These are phyloP conservation scores for Straminergon stramineum DNA, from an alignment of 225 moss, liverwort and hornwort species.

Conservation along the genomic window DNA sequence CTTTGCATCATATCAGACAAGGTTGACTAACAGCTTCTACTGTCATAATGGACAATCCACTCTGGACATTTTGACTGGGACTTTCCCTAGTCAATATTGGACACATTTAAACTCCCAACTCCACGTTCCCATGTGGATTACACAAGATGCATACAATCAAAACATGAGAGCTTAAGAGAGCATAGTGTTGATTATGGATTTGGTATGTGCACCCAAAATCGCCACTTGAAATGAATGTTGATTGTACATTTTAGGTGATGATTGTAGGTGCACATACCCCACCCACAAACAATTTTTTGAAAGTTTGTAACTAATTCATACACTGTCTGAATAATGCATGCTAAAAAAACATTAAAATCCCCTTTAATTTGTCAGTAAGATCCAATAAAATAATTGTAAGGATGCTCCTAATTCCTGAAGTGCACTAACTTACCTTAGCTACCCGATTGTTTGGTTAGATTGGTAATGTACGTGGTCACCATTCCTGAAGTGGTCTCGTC, in stretches of 20 bases:
- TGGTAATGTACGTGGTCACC: background rate
- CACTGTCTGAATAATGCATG: background rate
- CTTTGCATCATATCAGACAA: background rate
- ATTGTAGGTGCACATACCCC: too few species aligned
- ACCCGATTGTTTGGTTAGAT: background rate
- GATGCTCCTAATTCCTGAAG: background rate
- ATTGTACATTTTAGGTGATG: accelerated
- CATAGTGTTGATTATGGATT: accelerated
- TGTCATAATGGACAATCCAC: background rate
- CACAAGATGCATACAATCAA: background rate
- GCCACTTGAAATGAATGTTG: background rate
- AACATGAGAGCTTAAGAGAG: background rate
- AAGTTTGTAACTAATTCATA: background rate
- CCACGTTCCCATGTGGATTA: background rate
- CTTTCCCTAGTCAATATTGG: background rate
- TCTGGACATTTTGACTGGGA: background rate
- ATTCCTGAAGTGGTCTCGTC: too few species aligned
- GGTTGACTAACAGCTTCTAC: background rate
- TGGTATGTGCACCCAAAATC: background rate
- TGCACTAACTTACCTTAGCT: too few species aligned
- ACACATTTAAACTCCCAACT: background rate
- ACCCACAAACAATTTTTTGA: too few species aligned
- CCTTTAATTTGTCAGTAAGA: too few species aligned
- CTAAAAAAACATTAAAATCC: background rate
- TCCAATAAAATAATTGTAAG: too few species aligned